Evolutionary conservation across 805 yeast species (phyloP), one percentile per base, ranked within the genome.

Genomic region (Saturnispora dispora): DNA sequence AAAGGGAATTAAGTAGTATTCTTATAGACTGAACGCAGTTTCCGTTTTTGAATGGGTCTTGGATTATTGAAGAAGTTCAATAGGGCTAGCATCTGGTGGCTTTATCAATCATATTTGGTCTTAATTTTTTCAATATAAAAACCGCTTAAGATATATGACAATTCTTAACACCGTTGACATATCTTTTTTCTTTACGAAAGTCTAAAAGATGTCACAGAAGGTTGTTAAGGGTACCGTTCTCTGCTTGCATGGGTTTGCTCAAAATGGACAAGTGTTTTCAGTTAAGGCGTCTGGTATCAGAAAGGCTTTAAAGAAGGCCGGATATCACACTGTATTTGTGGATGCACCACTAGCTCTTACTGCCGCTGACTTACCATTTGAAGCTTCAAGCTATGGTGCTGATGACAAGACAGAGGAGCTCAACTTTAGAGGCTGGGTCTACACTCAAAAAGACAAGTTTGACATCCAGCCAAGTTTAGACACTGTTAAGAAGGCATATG

Each of bases 211-310:
- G 67, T 59, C 68, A 42, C 63, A 45, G 44, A 57, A 55, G 30
- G 56, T 40, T 3, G 39, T 62, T 33, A 65, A 60, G 47, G 71
- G 71, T 32, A 82, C 81, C 58, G 73, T 91, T 27, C 71, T 91
- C n/a, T 91, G 93, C 67, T 71, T 93, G 28, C 99, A 91, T 58
- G 98, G 99, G 0, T 89, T 82, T 66, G 80, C 90, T 15, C 96
- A 91, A 72, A 84, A 82, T 55, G 91, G 91, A 6, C 75, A 83
- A 41, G 75, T 83, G 13, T 91, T 91, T 68, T 84, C 95, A 50
- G 87, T 85, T 58, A 91, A 93, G 66, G 83, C 96, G 0, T 82
- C 95, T 2, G 97, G 95, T 3, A 75, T 91, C 27, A 75, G 98
- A 56, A 91, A 93, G 60, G 76, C 81, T 43, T 70, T 93, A 53